Base-by-base conservation (phyloP, 2,329 filamentous ascomycete species). In the Capronia epimyces region DNA sequence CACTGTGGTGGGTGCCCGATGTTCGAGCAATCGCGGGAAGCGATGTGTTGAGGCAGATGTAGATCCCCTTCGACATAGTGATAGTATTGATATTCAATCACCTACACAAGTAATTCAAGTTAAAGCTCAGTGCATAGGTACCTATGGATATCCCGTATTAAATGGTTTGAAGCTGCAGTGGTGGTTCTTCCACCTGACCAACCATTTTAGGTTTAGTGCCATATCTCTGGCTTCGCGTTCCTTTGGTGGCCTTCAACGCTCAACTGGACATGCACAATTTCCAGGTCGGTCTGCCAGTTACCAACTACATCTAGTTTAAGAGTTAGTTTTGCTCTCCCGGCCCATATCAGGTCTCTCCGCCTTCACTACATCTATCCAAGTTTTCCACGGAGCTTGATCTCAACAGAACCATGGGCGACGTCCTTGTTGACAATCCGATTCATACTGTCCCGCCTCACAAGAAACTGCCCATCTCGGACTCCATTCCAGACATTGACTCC, bases 401-500 rank as follows among this genome's bases (percentile, higher is more conserved):
- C 43, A 18, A 36, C 18, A 16, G 32, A 59, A 55, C 50, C 63
- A 96, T 96, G 91, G 90, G 83, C 71, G 88, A 95, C 77, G 81
- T 88, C 68, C 79, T 86, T 65, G 82, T 95, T 67, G 89, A 95
- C 74, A 89, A 80, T 73, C 83, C 88, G 66, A 77, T 79, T 69
- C 86, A 82, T 77, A 80, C 77, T 61, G 75, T 84, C 70, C 79
- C 83, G 67, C 84, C 86, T 69, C 86, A 89, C 73, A 90, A 86
- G 77, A 94, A 89, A 77, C 76, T 83, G 66, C 78, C 83, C 64
- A 82, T 84, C 45, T 86, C 84, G 55, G 74, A 81, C 57, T 83
- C 85, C 65, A 93, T 95, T 72, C 87, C 89, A 34, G 91, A 87
- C 70, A 85, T 95, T 71, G 89, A 95, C 68, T 84, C 86, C 62